Conservation (phyloP, 2,329 filamentous ascomycete genomes). For the Geosmithia putterillii region DNA sequence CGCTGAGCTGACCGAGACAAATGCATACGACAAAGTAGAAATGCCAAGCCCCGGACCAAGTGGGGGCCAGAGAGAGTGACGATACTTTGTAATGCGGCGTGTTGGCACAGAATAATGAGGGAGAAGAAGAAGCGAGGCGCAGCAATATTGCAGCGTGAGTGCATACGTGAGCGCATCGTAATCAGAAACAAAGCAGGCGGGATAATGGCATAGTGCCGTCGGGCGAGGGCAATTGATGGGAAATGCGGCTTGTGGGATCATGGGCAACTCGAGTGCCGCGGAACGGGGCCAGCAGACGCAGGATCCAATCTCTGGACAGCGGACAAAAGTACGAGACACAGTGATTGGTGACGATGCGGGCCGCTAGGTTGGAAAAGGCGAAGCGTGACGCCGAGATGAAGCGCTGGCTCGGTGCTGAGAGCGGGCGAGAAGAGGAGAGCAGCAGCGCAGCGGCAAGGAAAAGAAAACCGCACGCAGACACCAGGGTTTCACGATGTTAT, state of each 20-base stretch:
- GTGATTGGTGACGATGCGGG: neutral
- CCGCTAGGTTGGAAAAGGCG: neutral
- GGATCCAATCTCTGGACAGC: too few species aligned
- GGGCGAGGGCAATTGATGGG: neutral
- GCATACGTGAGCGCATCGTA: neutral
- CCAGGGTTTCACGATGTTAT: too few species aligned
- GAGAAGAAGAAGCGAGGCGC: neutral
- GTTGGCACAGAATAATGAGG: too few species aligned
- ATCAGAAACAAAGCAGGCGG: neutral
- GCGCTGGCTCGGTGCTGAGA: too few species aligned
- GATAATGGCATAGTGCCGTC: neutral
- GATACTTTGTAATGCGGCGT: too few species aligned
- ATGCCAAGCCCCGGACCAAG: neutral
- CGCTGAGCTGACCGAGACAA: too few species aligned
- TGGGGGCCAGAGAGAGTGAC: neutral
- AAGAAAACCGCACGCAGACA: too few species aligned
- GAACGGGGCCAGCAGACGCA: neutral
- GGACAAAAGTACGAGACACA: neutral
- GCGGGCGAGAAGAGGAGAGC: neutral
- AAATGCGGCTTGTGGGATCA: neutral
- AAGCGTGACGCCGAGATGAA: too few species aligned
- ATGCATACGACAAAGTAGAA: neutral
- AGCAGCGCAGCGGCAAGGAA: too few species aligned
- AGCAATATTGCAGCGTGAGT: neutral
- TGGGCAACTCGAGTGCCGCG: neutral